Evolutionary conservation across 805 yeast genomes (phyloP).

Genomic region (Wickerhamomyces queroliae): DNA sequence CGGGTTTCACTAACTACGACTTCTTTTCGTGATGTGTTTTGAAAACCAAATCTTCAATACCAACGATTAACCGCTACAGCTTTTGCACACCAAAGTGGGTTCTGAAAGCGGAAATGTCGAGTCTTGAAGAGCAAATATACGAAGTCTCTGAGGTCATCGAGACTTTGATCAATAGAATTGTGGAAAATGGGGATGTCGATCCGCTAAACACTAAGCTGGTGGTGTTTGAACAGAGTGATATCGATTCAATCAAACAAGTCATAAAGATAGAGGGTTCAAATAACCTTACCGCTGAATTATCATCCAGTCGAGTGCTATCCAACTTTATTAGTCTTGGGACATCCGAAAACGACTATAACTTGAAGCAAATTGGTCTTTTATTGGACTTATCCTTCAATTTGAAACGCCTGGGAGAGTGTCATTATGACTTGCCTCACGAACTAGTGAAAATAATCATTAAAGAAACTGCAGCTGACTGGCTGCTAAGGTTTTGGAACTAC

Average conservation of each 20-base stretch:
- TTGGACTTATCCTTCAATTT: constrained; percentile 14
- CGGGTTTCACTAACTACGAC: no score
- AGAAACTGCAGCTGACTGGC: constrained; percentile 8
- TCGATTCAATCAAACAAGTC: background rate
- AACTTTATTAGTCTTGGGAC: constrained; percentile 8
- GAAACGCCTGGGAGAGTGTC: constrained; percentile 3
- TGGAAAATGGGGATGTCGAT: background rate
- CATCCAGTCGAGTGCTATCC: constrained; percentile 4
- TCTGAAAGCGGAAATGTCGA: background rate
- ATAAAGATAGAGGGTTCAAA: background rate
- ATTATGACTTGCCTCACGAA: constrained; percentile 10
- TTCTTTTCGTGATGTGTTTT: no score
- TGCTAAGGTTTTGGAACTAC: constrained; percentile 17
- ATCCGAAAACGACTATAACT: constrained; percentile 9
- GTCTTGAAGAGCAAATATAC: background rate
- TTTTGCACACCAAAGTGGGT: no score
- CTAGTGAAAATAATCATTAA: constrained; percentile 6
- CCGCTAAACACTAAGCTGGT: background rate
- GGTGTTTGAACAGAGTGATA: background rate
- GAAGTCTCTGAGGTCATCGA: background rate
- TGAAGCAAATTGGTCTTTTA: constrained; percentile 10
- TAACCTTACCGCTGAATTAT: constrained; percentile 6
- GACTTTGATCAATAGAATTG: background rate
- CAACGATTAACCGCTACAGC: no score
- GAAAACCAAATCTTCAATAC: no score